Base-by-base conservation (phyloP, 2,329 filamentous ascomycete genomes). In the Hymenoscyphus infarciens region DNA sequence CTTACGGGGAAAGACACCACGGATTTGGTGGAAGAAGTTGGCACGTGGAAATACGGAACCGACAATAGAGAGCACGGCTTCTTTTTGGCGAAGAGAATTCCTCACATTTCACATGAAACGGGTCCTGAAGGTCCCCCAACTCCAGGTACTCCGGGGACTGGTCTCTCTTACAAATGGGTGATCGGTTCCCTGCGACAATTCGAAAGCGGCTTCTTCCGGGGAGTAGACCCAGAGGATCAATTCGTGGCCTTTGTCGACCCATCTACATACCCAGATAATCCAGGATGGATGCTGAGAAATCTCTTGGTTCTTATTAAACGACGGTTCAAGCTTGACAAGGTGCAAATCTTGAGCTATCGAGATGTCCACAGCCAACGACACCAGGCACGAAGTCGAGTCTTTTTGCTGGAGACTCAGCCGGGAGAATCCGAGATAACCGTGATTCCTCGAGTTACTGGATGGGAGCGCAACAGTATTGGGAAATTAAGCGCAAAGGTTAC, bases 201-300 rank as follows among this genome's bases (percentile, higher is more conserved):
- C 70, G 95, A 99, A 73, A 84, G 82, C 27, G 92, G 91, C 1
- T 99, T 99, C 77, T 99, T 99, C 75, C 82, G 89, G 55, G 82
- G 83, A 22, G 81, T 89, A 6, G 78, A 84, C 2, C 81, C 86
- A n/a, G 82, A 89, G 68, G 91, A 98, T 74, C 85, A 85, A 65
- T 97, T 88, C 73, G 83, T 98, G 22, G 87, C 89, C 58, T 98
- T 99, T 74, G 90, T 90, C 22, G 95, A 99, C 74, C 91, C 95
- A 0, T 98, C 95, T 0, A 97, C 92, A 22, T 98, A 97, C 73
- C 80, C 87, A 0, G 85, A 90, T 63, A 90, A 92, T 57, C 94
- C 95, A 1, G 92, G 92, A 0, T 99, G 95, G 95, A 92, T 94
- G 74, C 77, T 99, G 57, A 84, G 95, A 59, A 99, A 99, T 72